phyloP scores from a whole-genome alignment of 805 yeast species.

The Kuraishia floccosa region DNA sequence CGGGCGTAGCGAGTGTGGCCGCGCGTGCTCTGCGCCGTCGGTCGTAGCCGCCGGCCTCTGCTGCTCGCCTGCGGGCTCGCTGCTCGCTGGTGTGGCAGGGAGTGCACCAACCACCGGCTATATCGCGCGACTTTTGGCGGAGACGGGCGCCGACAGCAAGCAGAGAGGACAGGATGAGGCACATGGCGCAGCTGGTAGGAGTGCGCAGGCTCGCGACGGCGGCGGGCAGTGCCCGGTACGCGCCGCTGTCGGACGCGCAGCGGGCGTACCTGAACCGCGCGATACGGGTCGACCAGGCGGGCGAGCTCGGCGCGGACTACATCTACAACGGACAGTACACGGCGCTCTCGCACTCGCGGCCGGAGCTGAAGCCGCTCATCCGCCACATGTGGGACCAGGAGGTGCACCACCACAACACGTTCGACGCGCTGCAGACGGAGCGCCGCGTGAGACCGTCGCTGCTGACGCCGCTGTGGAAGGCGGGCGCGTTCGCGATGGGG shows the following conservation, averaged over 20 bases:
- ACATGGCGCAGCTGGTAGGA: too few species aligned
- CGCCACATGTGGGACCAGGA: conserved; percentile 99
- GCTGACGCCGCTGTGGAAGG: conserved; percentile 87
- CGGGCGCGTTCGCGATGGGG: conserved; percentile 84
- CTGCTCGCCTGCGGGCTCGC: too few species aligned
- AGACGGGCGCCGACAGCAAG: too few species aligned
- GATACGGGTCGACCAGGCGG: conserved; percentile 94
- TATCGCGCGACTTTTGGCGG: too few species aligned
- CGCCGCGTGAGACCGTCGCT: conserved; percentile 86
- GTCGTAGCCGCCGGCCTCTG: too few species aligned
- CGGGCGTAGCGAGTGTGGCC: too few species aligned
- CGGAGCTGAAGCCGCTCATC: conserved; percentile 67
- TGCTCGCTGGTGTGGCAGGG: too few species aligned
- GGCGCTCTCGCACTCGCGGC: conserved; percentile 59
- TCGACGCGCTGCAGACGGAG: conserved; percentile 62
- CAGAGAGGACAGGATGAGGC: too few species aligned
- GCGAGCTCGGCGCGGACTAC: conserved; percentile 91
- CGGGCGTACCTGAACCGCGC: conserved; percentile 61
- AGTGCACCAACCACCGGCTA: too few species aligned
- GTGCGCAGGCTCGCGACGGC: too few species aligned
- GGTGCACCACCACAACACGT: conserved; percentile 78
- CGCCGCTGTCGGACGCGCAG: conserved; percentile 30
- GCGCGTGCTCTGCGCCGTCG: too few species aligned
- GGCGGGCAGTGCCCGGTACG: too few species aligned
- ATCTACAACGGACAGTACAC: conserved; percentile 86